Conservation (phyloP, 78 protist species). For the Dictyostelium purpureum region DNA sequence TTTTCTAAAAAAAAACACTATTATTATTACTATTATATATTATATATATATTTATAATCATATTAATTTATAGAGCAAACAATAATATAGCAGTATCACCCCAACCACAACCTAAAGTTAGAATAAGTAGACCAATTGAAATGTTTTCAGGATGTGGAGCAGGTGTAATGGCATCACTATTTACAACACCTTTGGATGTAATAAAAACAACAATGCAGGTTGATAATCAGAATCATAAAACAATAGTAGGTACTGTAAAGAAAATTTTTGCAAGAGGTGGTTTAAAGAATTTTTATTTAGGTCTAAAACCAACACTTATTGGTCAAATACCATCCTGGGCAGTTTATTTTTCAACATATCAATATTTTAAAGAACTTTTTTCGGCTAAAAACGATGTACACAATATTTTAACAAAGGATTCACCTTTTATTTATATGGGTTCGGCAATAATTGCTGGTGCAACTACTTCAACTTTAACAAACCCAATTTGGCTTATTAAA, state of each 20-base stretch:
- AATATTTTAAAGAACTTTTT: conserved; percentile 38
- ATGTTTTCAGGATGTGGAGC: conserved; percentile 77
- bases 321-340: conserved; percentile 89
- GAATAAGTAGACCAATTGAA: conserved; percentile 17
- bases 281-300: conserved; percentile 17
- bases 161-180: conserved; percentile 70
- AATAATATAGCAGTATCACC: too few species aligned
- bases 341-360: conserved; percentile 83
- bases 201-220: conserved; percentile 84
- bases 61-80: too few species aligned
- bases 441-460: conserved; percentile 86
- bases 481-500: conserved; percentile 87
- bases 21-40: too few species aligned
- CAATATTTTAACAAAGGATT: background rate
- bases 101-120: too few species aligned
- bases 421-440: conserved; percentile 1
- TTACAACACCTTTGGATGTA: conserved; percentile 81
- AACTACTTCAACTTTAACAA: conserved; percentile 35
- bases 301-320: conserved; percentile 73
- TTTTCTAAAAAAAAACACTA: too few species aligned
- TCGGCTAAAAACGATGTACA: background rate
- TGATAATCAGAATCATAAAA: background rate
- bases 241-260: background rate
- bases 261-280: conserved; percentile 46
- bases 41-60: too few species aligned